phyloP scores from a whole-genome alignment of 768 basidiomycete genomes.

The Termitomyces heimii region DNA sequence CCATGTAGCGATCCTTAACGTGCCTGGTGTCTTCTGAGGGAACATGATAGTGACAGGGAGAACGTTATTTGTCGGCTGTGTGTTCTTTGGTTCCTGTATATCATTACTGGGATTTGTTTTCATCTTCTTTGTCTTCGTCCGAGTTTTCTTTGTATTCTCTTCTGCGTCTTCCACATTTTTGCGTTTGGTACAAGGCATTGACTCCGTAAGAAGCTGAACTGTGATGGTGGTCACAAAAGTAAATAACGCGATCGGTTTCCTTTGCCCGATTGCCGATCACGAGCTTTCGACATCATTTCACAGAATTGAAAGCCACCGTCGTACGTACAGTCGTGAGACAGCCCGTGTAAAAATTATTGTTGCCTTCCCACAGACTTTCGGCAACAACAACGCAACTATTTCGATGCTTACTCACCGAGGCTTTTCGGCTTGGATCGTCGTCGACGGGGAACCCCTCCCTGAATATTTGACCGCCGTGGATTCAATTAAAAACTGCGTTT shows the following conservation, averaged over 20 bases:
- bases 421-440: slow-evolving; percentile 68
- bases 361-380: not conserved
- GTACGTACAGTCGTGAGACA: not conserved
- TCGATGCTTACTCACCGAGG: slow-evolving; percentile 49
- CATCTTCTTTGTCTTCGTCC: slow-evolving; percentile 14
- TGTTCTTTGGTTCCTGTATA: slow-evolving; percentile 23
- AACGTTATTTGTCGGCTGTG: slow-evolving; percentile 70
- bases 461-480: slow-evolving; percentile 56
- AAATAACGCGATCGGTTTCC: too few species aligned
- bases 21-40: slow-evolving; percentile 39
- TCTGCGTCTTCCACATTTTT: slow-evolving; percentile 21
- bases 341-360: not conserved
- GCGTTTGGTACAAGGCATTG: slow-evolving; percentile 5
- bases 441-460: slow-evolving; percentile 38
- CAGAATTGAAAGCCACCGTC: not conserved
- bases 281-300: not conserved
- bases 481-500: slow-evolving; percentile 34
- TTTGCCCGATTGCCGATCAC: slow-evolving; percentile 10
- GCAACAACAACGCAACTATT: not conserved
- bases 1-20: slow-evolving; percentile 62
- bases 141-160: slow-evolving; percentile 11
- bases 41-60: slow-evolving; percentile 59
- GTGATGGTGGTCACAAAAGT: not conserved
- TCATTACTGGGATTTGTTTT: slow-evolving; percentile 7
- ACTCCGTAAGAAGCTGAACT: too few species aligned